Conservation (phyloP, 1,139 yeast species). For the Suhomyces terraborum region DNA sequence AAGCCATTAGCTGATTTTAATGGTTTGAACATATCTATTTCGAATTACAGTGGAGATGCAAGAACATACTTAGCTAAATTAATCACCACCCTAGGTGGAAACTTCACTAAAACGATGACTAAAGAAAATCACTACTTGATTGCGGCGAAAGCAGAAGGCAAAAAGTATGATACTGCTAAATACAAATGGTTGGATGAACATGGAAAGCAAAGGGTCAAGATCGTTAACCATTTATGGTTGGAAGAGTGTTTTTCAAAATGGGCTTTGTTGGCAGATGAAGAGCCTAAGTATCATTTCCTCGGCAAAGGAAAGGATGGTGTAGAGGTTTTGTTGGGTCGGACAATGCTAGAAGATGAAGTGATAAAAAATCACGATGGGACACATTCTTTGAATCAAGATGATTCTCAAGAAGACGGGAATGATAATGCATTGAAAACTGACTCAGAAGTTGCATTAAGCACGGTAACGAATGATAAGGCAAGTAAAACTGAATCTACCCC, state of each 20-base stretch:
- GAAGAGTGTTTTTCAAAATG: constrained; percentile 75
- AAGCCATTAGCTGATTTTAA: constrained; percentile 55
- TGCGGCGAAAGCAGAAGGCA: constrained; percentile 68
- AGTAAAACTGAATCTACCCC: neutral
- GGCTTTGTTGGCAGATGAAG: constrained; percentile 49
- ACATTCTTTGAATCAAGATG: too few relatives aligned
- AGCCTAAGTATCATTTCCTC: constrained; percentile 48
- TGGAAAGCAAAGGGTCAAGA: constrained; percentile 40
- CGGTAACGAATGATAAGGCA: neutral
- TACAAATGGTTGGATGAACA: constrained; percentile 50
- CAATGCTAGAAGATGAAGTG: constrained; percentile 44
- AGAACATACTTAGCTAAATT: constrained; percentile 68
- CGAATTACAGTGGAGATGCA: constrained; percentile 86
- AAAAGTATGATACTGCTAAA: constrained; percentile 71
- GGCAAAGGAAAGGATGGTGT: constrained; percentile 42
- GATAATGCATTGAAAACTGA: neutral
- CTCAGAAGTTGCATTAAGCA: neutral
- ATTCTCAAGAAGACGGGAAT: neutral
- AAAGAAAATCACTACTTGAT: constrained; percentile 71
- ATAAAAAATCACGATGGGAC: constrained; percentile 40
- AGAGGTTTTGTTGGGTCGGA: constrained; percentile 53
- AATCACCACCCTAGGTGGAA: constrained; percentile 73
- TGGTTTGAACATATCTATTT: constrained; percentile 59
- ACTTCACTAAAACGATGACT: constrained; percentile 69
- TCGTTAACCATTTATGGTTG: constrained; percentile 87